Evolutionary conservation across 2,329 filamentous ascomycete species (phyloP).

Genomic region (Pestalotiopsis sp.): DNA sequence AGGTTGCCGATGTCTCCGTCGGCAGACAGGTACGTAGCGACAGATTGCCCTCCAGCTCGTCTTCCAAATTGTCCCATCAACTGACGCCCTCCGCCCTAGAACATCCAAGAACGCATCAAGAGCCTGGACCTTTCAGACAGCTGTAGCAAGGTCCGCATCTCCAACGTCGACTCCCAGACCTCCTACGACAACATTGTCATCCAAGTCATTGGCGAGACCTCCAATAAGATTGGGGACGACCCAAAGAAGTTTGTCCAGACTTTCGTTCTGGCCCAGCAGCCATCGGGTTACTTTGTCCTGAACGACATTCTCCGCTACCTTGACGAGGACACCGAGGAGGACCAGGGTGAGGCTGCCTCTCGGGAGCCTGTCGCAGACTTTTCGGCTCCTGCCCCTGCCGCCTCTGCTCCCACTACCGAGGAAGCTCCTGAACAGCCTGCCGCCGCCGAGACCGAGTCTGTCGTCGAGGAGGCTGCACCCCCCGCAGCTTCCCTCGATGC

Average conservation of each 20-base stretch:
- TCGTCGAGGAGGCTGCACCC: slow-evolving; percentile 34
- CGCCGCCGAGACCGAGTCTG: slow-evolving; percentile 32
- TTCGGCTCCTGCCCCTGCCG: slow-evolving; percentile 23
- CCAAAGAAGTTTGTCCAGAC: slow-evolving; percentile 98
- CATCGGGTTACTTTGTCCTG: slow-evolving; percentile 95
- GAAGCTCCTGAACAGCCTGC: slow-evolving; percentile 35
- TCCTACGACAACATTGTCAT: slow-evolving; percentile 94
- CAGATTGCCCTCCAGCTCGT: slow-evolving; percentile 7
- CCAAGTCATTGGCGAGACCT: slow-evolving; percentile 96
- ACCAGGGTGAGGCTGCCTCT: slow-evolving; percentile 49
- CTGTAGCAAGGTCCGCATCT: slow-evolving; percentile 89
- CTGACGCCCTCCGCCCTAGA: slow-evolving; percentile 47
- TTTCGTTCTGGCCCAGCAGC: slow-evolving; percentile 94
- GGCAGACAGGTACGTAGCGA: slow-evolving; percentile 75
- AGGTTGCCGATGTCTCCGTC: slow-evolving; percentile 82
- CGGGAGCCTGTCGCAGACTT: slow-evolving; percentile 24
- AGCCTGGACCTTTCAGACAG: slow-evolving; percentile 85
- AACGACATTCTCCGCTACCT: slow-evolving; percentile 98
- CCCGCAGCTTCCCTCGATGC: slow-evolving; percentile 34
- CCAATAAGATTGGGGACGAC: slow-evolving; percentile 80
- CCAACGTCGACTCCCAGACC: slow-evolving; percentile 95
- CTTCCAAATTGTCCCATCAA: background rate
- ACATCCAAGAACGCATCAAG: slow-evolving; percentile 93
- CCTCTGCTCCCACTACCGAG: slow-evolving; percentile 11
- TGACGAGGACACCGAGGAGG: slow-evolving; percentile 78